Evolutionary conservation across 2,329 filamentous ascomycete species (phyloP), one percentile per base, ranked within the genome.

Genomic region (Lasiodiplodia hormozganensis): DNA sequence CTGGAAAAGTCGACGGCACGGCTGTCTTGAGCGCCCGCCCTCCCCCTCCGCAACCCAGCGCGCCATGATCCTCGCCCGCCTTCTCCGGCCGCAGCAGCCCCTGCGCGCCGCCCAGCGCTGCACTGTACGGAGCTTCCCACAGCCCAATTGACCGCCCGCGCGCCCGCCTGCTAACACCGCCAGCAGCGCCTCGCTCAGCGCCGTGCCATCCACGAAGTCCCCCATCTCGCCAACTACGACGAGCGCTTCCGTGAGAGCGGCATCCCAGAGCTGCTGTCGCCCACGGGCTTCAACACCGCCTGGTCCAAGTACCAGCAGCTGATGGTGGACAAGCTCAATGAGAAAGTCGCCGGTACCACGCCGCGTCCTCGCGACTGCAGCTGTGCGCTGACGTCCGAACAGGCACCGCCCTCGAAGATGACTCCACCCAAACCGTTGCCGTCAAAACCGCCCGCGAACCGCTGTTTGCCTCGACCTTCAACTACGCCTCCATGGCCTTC

Each of bases 401-500:
- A 93, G 91, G 88, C 73, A 90, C 87, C 73, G 83, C 88, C 21
- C 86, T 87, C 75, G 90, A 90, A 72, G 82, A 88, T 77, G 82
- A 86, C 72, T 82, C 86, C 62, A 80, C 88, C 70, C 89, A 92
- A 80, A 84, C 89, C 57, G 89, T 97, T 76, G 82, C 92, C 76
- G 85, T 95, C 76, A 85, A 88, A 76, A 90, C 90, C 69, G 92
- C 95, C 70, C 93, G 94, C 80, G 88, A 96, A 76, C 91, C 95
- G 54, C 85, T 86, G 73, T 85, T 87, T 71, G 96, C 96, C 52
- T 86, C 90, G 74, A 84, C 91, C 78, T 99, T 99, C 89, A 99
- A 98, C 87, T 89, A 96, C 80, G 96, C 96, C 80, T 97, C 93
- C 74, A 97, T 97, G 92, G 92, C 93, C 68, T 91, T 92, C 86